phyloP scores from a whole-genome alignment of 352 stramenopile genomes.

The Phytophthora citrophthora region DNA sequence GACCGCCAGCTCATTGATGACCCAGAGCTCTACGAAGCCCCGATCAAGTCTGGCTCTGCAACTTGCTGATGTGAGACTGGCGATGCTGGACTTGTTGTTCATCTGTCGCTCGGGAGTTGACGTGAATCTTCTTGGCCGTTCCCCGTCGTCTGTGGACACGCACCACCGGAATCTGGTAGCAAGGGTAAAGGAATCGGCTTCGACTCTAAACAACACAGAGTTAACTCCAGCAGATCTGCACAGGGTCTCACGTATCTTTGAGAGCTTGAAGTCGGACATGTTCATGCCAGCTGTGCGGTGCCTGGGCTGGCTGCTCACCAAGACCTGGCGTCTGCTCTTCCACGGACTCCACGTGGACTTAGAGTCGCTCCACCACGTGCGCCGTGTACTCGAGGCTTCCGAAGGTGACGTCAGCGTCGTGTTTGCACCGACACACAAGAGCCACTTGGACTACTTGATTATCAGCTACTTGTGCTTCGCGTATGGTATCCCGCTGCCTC shows the following conservation, averaged over 20 bases:
- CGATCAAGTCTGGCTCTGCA: slow-evolving; percentile 27
- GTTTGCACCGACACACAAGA: slow-evolving; percentile 90
- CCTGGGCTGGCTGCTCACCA: slow-evolving; percentile 81
- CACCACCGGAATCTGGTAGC: slow-evolving; percentile 56
- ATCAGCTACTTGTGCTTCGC: slow-evolving; percentile 91
- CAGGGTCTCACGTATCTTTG: slow-evolving; percentile 65
- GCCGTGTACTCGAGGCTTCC: slow-evolving; percentile 52
- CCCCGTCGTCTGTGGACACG: slow-evolving; percentile 41
- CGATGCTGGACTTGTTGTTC: slow-evolving; percentile 76
- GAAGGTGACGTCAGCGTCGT: slow-evolving; percentile 74
- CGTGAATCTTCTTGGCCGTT: slow-evolving; percentile 58
- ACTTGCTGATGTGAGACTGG: slow-evolving; percentile 55
- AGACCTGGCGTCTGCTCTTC: slow-evolving; percentile 82
- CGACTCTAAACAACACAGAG: slow-evolving; percentile 2
- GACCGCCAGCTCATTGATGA: slow-evolving; percentile 39
- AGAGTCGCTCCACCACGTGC: slow-evolving; percentile 63
- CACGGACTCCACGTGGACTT: slow-evolving; percentile 74
- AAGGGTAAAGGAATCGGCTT: slow-evolving; percentile 33
- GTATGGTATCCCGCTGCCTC: slow-evolving; percentile 85
- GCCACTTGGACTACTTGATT: slow-evolving; percentile 91
- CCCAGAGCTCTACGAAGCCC: slow-evolving; percentile 20
- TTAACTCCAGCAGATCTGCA: slow-evolving; percentile 33
- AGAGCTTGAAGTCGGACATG: slow-evolving; percentile 77
- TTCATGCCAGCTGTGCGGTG: slow-evolving; percentile 72
- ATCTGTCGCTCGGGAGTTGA: slow-evolving; percentile 54